Evolutionary conservation across 331 rosid species (phyloP).

Genomic region (Malus hybrid): DNA sequence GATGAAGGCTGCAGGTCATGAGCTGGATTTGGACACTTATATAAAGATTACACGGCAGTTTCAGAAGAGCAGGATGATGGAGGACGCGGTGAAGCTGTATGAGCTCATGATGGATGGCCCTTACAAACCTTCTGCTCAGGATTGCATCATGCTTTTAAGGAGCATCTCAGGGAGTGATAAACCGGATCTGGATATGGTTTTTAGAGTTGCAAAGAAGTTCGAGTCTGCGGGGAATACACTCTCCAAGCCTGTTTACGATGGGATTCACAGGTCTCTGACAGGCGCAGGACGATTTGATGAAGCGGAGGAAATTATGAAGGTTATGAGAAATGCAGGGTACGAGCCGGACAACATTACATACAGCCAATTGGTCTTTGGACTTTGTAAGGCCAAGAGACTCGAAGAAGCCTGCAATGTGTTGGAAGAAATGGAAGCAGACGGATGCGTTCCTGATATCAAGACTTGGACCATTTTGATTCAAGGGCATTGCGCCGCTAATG

Average conservation of each 20-base stretch:
- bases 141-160: slow-evolving; percentile 46
- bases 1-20: slow-evolving; percentile 51
- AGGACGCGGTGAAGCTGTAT: slow-evolving; percentile 78
- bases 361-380: slow-evolving; percentile 76
- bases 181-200: slow-evolving; percentile 55
- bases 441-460: slow-evolving; percentile 69
- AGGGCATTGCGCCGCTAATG: slow-evolving; percentile 68
- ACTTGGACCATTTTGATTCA: slow-evolving; percentile 89
- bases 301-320: slow-evolving; percentile 47
- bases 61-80: slow-evolving; percentile 55
- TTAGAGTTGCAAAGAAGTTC: slow-evolving; percentile 57
- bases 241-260: slow-evolving; percentile 66
- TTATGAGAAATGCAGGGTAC: slow-evolving; percentile 64
- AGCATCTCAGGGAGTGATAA: slow-evolving; percentile 30
- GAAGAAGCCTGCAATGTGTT: slow-evolving; percentile 66
- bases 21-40: slow-evolving; percentile 72
- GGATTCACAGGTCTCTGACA: slow-evolving; percentile 75
- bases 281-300: slow-evolving; percentile 60
- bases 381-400: slow-evolving; percentile 59
- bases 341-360: slow-evolving; percentile 73
- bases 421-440: slow-evolving; percentile 67
- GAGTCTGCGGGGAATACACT: slow-evolving; percentile 50
- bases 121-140: slow-evolving; percentile 53
- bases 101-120: slow-evolving; percentile 92
- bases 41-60: slow-evolving; percentile 61